Evolutionary conservation across 805 yeast genomes (phyloP), one percentile per base, ranked within the genome.

Genomic region (Pichia manshurica): DNA sequence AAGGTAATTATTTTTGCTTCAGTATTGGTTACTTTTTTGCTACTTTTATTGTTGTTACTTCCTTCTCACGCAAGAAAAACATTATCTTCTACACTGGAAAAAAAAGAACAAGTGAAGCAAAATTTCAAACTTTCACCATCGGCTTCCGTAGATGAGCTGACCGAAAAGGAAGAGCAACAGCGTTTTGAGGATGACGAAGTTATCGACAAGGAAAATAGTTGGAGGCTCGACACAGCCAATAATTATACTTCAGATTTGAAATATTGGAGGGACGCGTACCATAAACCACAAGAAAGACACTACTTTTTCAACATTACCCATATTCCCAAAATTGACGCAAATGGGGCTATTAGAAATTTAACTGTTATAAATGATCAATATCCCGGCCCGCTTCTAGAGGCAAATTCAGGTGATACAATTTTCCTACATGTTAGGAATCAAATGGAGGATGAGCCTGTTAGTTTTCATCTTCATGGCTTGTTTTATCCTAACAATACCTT

Each of bases 401-500:
- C 55, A 15, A 54, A 56, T 23, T 32, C 52, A 1, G 60, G 60
- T 9, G 60, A 58, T 39, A 47, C 50, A 5, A 44, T 58, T n/a
- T 47, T 39, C 20, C 41, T 58, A 9, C 54, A 54, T 32, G 55
- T 58, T 17, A 19, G 23, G 16, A 58, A 58, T 39, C 35, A 42
- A 23, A 34, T 50, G 42, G 16, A 21, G 15, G 39, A 44, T 6
- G 59, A 58, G 19, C 55, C 58, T 13, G 52, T 53, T 3, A 44
- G 57, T 2, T 42, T 58, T 12, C 62, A 58, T 46, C 53, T 56
- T 39, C 62, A 58, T 46, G 62, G 62, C 19, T 39, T 58, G 15
- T 54, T 46, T 28, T 57, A 53, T 38, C 40, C 39, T 2, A 53
- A 48, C n/a, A 52, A 54, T 31, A 55, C 59, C 16, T 52, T 42